Evolutionary conservation across 2,329 filamentous ascomycete genomes (phyloP).

Genomic region (Diaporthe ampelina): DNA sequence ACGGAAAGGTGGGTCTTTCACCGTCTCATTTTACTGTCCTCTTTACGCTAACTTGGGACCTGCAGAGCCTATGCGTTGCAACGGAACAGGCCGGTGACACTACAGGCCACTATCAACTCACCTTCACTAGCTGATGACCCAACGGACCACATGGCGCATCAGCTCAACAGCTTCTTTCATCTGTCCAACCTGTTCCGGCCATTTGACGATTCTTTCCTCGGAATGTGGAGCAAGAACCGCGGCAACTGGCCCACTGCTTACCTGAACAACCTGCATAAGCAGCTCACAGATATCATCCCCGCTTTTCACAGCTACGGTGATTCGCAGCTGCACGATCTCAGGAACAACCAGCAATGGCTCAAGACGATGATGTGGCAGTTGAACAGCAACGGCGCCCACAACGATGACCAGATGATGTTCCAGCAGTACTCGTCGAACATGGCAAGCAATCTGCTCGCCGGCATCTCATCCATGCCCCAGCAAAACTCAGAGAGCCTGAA

Average conservation of each 20-base stretch:
- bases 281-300: slow-evolving; percentile 69
- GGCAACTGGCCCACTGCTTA: slow-evolving; percentile 69
- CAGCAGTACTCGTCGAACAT: slow-evolving; percentile 76
- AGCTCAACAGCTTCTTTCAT: slow-evolving; percentile 69
- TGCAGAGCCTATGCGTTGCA: slow-evolving; percentile 78
- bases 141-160: slow-evolving; percentile 65
- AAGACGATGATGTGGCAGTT: slow-evolving; percentile 75
- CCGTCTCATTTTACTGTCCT: neutral
- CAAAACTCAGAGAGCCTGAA: slow-evolving; percentile 82
- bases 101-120: slow-evolving; percentile 78
- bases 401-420: slow-evolving; percentile 67
- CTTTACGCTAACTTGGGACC: slow-evolving; percentile 42
- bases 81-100: slow-evolving; percentile 76
- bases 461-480: slow-evolving; percentile 80
- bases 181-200: slow-evolving; percentile 75
- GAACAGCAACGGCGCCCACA: slow-evolving; percentile 64
- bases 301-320: slow-evolving; percentile 66
- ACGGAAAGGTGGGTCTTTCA: slow-evolving; percentile 73
- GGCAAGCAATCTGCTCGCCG: slow-evolving; percentile 72
- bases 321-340: slow-evolving; percentile 67
- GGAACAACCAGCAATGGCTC: slow-evolving; percentile 75
- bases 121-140: slow-evolving; percentile 74
- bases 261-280: slow-evolving; percentile 71
- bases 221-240: slow-evolving; percentile 76
- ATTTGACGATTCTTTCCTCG: slow-evolving; percentile 75